Evolutionary conservation across 1,284 basidiomycete genomes (phyloP).

Genomic region (Coniferiporia weirii): DNA sequence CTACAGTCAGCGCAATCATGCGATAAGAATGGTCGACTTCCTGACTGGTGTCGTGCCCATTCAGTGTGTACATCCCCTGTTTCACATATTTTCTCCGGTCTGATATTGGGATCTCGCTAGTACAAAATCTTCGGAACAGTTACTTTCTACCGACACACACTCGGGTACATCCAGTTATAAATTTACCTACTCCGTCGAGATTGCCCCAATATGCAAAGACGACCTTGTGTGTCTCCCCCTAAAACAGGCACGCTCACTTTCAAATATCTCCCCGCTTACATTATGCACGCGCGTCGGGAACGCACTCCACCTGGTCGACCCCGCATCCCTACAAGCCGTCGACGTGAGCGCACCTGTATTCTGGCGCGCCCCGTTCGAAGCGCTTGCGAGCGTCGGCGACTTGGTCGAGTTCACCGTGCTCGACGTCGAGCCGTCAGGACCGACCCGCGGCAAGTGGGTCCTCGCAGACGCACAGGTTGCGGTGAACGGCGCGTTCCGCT

Average conservation of each 20-base stretch:
- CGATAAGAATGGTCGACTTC: constrained; percentile 98
- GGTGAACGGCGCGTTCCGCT: constrained; percentile 71
- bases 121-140: constrained; percentile 88
- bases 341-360: constrained; percentile 83
- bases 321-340: constrained; percentile 76
- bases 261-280: constrained; percentile 85
- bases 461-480: constrained; percentile 95
- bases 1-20: constrained; percentile 86
- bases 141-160: constrained; percentile 92
- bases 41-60: constrained; percentile 84
- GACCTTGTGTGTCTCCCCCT: constrained; percentile 89
- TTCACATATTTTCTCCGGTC: background rate
- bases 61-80: constrained; percentile 44
- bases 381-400: constrained; percentile 79
- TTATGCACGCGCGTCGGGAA: constrained; percentile 91
- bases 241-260: constrained; percentile 76
- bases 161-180: constrained; percentile 94
- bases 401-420: constrained; percentile 94
- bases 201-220: constrained; percentile 96
- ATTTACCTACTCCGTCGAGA: constrained; percentile 97
- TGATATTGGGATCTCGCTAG: constrained; percentile 33
- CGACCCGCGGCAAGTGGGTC: constrained; percentile 69
- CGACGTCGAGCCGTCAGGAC: constrained; percentile 84
- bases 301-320: constrained; percentile 88
- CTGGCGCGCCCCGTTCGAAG: constrained; percentile 87